Base-by-base conservation (phyloP, 2,329 filamentous ascomycete species). In the Colletotrichum camelliae region DNA sequence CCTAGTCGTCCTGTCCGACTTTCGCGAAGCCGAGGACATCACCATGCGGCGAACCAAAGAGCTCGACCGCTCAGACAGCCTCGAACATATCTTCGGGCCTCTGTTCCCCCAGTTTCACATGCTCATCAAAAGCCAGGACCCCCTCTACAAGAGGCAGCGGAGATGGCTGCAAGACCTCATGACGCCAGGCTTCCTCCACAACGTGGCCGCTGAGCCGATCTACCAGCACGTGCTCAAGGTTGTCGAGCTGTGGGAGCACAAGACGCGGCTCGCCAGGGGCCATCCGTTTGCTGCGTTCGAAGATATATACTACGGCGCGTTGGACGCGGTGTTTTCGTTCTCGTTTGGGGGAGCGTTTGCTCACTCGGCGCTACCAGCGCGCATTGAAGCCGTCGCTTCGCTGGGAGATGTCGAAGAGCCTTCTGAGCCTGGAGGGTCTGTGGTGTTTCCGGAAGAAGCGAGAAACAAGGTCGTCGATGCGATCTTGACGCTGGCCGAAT, bases 1-100 rank as follows among this genome's bases (percentile, higher is more conserved):
- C 5, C 84, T 83, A 79, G 81, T 90, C 2, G 72, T 90, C 3
- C 76, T 90, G 7, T 81, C 83, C 15, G 87, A 88, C 67, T 74
- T 60, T 58, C 72, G 72, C 16, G 72, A 74, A 52, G 72, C 72
- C n/a, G 85, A 87, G 76, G 87, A 88, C 76, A 83, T 89, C 66
- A 81, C 88, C 24, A 79, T 85, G 4, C 83, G 86, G 2, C 84
- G 86, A 21, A 78, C 77, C 33, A 85, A 84, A 65, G 87, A 88
- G 57, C 88, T 88, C 67, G 87, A 88, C 78, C 83, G 86, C 18
- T 33, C 31, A 37, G 33, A 64, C 21, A 37, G 31, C 5, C 24
- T 64, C n/a, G 31, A 39, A 8, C 15, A 18, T 12, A 64, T 37
- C 13, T 64, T 64, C 15, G 78, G 77, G 1, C 60, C 31, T 21